Percentiles rank a stretch among this genome's conserved stretches.
Evolutionary conservation across 2,329 filamentous ascomycete genomes (phyloP).

Genomic region (Alternaria hordeiaustralica): DNA sequence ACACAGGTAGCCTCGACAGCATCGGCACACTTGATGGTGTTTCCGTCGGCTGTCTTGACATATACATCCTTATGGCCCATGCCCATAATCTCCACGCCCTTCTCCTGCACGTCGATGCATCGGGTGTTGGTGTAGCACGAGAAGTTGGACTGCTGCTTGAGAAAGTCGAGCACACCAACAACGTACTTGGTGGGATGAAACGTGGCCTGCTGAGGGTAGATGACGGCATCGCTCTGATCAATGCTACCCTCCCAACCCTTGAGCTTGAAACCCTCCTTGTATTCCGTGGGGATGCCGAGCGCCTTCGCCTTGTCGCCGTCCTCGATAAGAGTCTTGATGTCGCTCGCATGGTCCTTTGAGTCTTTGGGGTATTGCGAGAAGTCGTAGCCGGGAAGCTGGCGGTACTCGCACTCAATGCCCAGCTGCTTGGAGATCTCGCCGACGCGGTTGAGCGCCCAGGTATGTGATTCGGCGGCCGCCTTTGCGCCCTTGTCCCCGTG

Average conservation of each 20-base stretch:
- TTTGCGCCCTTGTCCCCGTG: slow-evolving; percentile 59
- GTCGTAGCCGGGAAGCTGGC: slow-evolving; percentile 57
- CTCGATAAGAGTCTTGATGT: slow-evolving; percentile 54
- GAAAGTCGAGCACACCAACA: slow-evolving; percentile 59
- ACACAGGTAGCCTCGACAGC: slow-evolving; percentile 63
- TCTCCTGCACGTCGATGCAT: slow-evolving; percentile 57
- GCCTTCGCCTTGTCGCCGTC: slow-evolving; percentile 55
- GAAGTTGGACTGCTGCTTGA: slow-evolving; percentile 61
- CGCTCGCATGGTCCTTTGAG: slow-evolving; percentile 53
- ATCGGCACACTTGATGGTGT: slow-evolving; percentile 57
- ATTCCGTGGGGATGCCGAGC: slow-evolving; percentile 54
- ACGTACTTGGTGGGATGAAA: slow-evolving; percentile 66
- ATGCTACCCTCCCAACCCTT: slow-evolving; percentile 60
- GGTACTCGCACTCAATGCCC: slow-evolving; percentile 64
- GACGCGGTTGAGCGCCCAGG: slow-evolving; percentile 60
- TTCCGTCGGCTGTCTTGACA: slow-evolving; percentile 55
- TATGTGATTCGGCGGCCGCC: slow-evolving; percentile 60
- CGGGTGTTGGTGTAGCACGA: slow-evolving; percentile 60
- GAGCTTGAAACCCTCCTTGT: slow-evolving; percentile 55
- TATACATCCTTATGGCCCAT: slow-evolving; percentile 55
- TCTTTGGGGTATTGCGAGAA: slow-evolving; percentile 58
- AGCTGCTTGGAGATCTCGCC: slow-evolving; percentile 58
- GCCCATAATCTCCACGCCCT: slow-evolving; percentile 54
- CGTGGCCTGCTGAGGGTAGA: slow-evolving; percentile 58
- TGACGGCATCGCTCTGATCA: slow-evolving; percentile 59